Evolutionary conservation across 2,329 filamentous ascomycete species (phyloP), one percentile per base, ranked within the genome.

Genomic region (Rhytidhysteron rufulum): DNA sequence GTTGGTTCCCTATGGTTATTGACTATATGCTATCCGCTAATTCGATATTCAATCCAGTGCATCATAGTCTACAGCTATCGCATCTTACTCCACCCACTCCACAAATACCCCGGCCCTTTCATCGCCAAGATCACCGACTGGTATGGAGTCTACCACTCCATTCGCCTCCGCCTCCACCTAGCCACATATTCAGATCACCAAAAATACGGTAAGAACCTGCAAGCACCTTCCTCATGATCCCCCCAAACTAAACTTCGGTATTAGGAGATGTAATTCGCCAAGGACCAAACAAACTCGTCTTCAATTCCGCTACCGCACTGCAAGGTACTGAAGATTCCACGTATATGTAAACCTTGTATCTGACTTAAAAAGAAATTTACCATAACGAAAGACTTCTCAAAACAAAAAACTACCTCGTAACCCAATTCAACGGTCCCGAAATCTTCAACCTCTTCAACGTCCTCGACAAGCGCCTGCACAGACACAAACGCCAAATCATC

Each of bases 141-240:
- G 37, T 50, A 54, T 27, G 24, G 24, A 1, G 54, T 42, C n/a
- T 88, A 85, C 60, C 78, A 86, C 51, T 81, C 82, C 29, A 82
- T 84, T 34, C 81, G 85, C 53, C 74, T 83, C 2, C 84, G 87
- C 55, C 71, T 88, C 11, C 79, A 85, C 57, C 79, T 87, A 48
- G 81, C 80, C 69, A 70, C 75, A 16, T 71, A 82, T 54, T 85
- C 89, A 59, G 68, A 82, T 54, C 47, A 50, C 21, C n/a, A 41
- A 17, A 75, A 74, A 58, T 87, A 91, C 54, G 85, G 83, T 44
- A 34, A 15, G 42, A n/a, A n/a, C n/a, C n/a, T n/a, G n/a, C n/a
- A n/a, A n/a, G n/a, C n/a, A n/a, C n/a, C n/a, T n/a, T n/a, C n/a
- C n/a, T n/a, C n/a, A n/a, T n/a, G n/a, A n/a, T n/a, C n/a, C n/a